Base-by-base conservation (phyloP, 768 basidiomycete species). In the Cystobasidium tubakii region DNA sequence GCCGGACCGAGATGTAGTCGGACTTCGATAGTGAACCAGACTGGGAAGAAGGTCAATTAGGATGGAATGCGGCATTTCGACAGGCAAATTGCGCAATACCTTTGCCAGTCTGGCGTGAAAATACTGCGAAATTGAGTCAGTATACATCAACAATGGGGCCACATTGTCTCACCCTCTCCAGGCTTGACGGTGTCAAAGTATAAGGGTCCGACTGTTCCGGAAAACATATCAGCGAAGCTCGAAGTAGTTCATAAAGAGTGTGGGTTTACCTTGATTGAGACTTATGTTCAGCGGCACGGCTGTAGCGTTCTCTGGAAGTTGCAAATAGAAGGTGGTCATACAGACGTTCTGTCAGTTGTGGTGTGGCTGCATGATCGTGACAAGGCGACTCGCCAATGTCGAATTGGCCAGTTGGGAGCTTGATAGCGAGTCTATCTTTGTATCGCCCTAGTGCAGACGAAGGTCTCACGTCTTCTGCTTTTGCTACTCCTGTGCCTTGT, bases 131-230 rank as follows among this genome's bases (percentile, higher is more conserved):
- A 39, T 3, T 36, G 10, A 2, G 34, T 65, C 19, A 36, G 23
- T 12, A 63, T 31, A 9, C 15, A 27, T 10, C 7, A 29, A 6
- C 7, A 29, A 7, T 23, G 53, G 10, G 21, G n/a, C n/a, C 7
- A 10, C 10, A 29, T 39, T 15, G 17, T 29, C 66, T 19, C 27
- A 67, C 66, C 66, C 23, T 71, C 69, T 55, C 69, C 69, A 57
- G 69, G 69, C 69, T 71, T 71, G 50, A 71, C 69, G 34, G 44
- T 71, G 69, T 71, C 69, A 60, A 60, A 71, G 36, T 71, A 71
- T n/a, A 71, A 10, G 2, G 69, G 69, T 19, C 69, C 69, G 69
- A 71, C 69, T 67, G 66, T 65, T 39, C n/a, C n/a, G n/a, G n/a
- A 3, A 62, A 33, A 3, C 9, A 42, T 4, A 25, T 65, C 34